These are phyloP conservation scores for Myriosclerotinia duriaeana DNA, from an alignment of 2,329 filamentous ascomycete species.

Conservation along the genomic window DNA sequence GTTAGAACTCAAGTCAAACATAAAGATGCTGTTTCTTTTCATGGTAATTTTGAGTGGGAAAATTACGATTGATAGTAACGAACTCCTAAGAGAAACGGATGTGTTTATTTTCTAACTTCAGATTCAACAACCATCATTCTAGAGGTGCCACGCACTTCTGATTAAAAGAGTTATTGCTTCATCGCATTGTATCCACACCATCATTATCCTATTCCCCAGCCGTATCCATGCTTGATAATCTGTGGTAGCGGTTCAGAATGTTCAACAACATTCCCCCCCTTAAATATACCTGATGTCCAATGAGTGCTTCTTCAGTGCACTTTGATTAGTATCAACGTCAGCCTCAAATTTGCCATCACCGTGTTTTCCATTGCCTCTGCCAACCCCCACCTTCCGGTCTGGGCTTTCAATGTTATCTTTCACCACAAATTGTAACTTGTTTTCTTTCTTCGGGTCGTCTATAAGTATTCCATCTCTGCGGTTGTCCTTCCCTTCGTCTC, in stretches of 20 bases:
- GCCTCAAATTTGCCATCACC: not conserved
- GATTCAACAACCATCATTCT: not conserved
- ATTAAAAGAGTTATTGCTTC: not conserved
- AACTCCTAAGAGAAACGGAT: not conserved
- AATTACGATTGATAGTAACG: not conserved
- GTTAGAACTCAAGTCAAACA: too few species aligned
- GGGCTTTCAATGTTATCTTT: not conserved
- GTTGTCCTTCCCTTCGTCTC: not conserved
- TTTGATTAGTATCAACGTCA: not conserved
- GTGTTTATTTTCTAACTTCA: not conserved
- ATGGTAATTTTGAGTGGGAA: too few species aligned
- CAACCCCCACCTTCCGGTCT: not conserved
- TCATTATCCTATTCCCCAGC: accelerated
- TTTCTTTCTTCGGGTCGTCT: too few species aligned
- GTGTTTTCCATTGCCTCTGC: accelerated
- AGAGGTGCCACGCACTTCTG: not conserved
- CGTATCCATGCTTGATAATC: not conserved
- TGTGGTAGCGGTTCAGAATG: too few species aligned
- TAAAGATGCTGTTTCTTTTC: not conserved
- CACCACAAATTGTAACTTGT: too few species aligned
- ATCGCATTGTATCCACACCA: not conserved
- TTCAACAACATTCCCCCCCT: too few species aligned
- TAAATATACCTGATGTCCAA: too few species aligned
- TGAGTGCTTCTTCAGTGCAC: not conserved
- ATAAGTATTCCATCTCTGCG: not conserved